These are phyloP conservation scores for Knoxdaviesia proteae DNA, from an alignment of 2,329 filamentous ascomycete genomes.

Conservation along the genomic window DNA sequence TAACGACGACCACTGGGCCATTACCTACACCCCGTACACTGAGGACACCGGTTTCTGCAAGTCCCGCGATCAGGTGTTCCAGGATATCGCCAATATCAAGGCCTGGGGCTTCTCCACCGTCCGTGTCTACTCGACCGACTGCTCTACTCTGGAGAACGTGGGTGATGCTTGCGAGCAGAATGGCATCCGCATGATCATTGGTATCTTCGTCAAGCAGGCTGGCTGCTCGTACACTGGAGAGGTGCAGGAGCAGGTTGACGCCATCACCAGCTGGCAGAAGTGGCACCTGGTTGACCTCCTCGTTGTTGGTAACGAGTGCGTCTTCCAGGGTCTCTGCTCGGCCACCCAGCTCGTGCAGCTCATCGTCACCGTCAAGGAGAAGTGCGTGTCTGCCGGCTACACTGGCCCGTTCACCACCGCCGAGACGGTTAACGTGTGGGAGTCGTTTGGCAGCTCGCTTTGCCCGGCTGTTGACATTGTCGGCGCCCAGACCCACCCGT, in stretches of 20 bases:
- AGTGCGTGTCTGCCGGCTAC: slow-evolving; percentile 47
- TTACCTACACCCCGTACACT: slow-evolving; percentile 64
- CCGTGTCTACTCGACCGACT: slow-evolving; percentile 87
- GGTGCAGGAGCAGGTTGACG: slow-evolving; percentile 51
- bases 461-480: slow-evolving; percentile 60
- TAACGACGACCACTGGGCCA: slow-evolving; percentile 40
- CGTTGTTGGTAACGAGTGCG: slow-evolving; percentile 77
- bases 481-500: slow-evolving; percentile 78
- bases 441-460: slow-evolving; percentile 37
- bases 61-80: slow-evolving; percentile 29
- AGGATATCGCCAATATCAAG: slow-evolving; percentile 42
- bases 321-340: slow-evolving; percentile 52
- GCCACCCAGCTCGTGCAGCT: slow-evolving; percentile 46
- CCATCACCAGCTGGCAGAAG: slow-evolving; percentile 50
- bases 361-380: slow-evolving; percentile 42
- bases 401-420: slow-evolving; percentile 60
- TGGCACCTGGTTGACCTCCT: slow-evolving; percentile 63
- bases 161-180: slow-evolving; percentile 44
- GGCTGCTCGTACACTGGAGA: slow-evolving; percentile 38
- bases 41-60: slow-evolving; percentile 40
- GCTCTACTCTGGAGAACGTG: slow-evolving; percentile 57
- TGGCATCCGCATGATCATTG: slow-evolving; percentile 63
- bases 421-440: slow-evolving; percentile 64
- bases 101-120: slow-evolving; percentile 45
- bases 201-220: slow-evolving; percentile 60